Base-by-base conservation (phyloP, 371 early-diverging fungal genomes). In the Lichtheimia hyalospora region DNA sequence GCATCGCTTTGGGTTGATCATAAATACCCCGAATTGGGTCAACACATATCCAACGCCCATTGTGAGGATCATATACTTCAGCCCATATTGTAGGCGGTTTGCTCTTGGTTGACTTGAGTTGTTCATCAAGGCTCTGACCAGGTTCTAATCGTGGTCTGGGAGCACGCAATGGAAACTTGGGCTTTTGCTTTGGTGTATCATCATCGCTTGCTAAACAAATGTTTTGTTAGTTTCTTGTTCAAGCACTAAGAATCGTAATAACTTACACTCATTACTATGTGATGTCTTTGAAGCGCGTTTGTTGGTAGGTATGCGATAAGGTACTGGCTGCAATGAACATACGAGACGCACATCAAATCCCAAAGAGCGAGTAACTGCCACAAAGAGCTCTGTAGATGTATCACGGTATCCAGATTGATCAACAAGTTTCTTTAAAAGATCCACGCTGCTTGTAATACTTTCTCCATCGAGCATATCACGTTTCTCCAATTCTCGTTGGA, bases 301-400 rank as follows among this genome's bases (percentile, higher is more conserved):
- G n/a, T 49, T 23, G 18, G 69, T 53, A 40, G 75, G 49, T 58
- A 81, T 63, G 51, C 79, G 66, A 55, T 89, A 82, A 0, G 89
- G 72, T 5, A 87, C 60, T 0, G 90, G 85, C 39, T 89, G 89
- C 3, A 92, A 59, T 4, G 92, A 89, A 41, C 76, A 79, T 3
- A 92, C 77, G 6, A 92, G 63, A 14, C 92, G 77, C 0, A 84
- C 62, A 43, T 83, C 78, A 23, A 83, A 66, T 3, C 79, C 82
- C 14, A 84, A 62, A 0, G 83, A 65, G 16, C 90, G 71, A 48
- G 82, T 71, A 1, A 84, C 64, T 1, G 84, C 83, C 1, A 82
- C 82, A 62, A 92, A 88, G 6, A 88, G 57, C 58, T 89, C 69
- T 1, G 82, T 76, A 50, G 77, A 76, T 2, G 80, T 76, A 57